Base-by-base conservation (phyloP, 2,329 filamentous ascomycete species). In the Lachnum nothofagi region DNA sequence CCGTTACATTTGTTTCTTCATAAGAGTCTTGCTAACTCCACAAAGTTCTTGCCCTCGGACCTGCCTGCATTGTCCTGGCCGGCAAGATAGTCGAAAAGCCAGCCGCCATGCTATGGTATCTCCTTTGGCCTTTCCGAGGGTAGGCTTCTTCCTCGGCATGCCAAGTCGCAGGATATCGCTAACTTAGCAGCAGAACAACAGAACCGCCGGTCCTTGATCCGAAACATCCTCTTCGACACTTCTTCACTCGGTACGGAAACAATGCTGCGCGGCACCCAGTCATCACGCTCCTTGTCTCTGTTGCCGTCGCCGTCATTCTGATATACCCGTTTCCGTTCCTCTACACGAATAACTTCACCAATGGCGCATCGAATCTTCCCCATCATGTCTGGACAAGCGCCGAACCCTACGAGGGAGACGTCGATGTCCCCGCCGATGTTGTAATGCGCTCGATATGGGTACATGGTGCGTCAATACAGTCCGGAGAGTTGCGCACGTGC, bases 381-480 rank as follows among this genome's bases (percentile, higher is more conserved):
- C 82, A 85, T 61, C 85, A 91, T 77, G 86, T 87, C 57, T 91
- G 87, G 87, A 90, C 86, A 22, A 83, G 83, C 31, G 85, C 84
- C 5, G 79, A 81, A 51, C 79, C 83, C 23, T 71, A 86, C 46
- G 69, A 77, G 29, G 77, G 78, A 41, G 71, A 72, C 46, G 67
- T 68, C 4, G 63, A 69, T 22, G 70, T 73, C 38, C 69, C 73
- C 45, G 77, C 83, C 3, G 86, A 91, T 64, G 81, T 91, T n/a
- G 80, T 86, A 48, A 86, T 91, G 80, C 84, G 86, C 57, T 87
- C 87, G 49, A 78, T 88, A 48, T 91, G 87, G 87, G 77, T 91
- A 14, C 86, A 91, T 62, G 86, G 85, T 54, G 60, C 23, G 58
- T 23, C 10, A 34, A 5, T 23, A 19, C 12, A 4, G 17, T 8